Evolutionary conservation across 1,139 yeast species (phyloP).

Genomic region (Pichia inconspicua): DNA sequence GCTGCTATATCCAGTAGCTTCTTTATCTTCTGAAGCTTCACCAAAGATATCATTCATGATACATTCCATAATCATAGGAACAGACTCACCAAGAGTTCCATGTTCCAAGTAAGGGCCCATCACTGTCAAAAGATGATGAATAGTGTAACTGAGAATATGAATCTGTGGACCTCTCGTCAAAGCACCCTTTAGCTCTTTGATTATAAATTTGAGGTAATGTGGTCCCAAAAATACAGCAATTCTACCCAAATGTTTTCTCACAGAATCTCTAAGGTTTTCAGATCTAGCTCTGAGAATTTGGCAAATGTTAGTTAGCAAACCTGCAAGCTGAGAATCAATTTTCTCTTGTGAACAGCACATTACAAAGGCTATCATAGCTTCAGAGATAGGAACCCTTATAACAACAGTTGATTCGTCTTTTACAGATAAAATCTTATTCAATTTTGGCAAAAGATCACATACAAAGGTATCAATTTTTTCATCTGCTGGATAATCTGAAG

Average conservation of each 20-base stretch:
- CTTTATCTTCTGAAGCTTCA: slow-evolving; percentile 88
- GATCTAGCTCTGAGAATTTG: slow-evolving; percentile 82
- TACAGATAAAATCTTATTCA: slow-evolving; percentile 50
- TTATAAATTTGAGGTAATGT: slow-evolving; percentile 60
- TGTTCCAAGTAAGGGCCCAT: slow-evolving; percentile 41
- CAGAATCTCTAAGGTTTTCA: slow-evolving; percentile 82
- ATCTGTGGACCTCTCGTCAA: slow-evolving; percentile 86
- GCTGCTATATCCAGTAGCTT: slow-evolving; percentile 82
- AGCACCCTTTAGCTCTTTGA: slow-evolving; percentile 72
- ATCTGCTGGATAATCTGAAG: slow-evolving; percentile 28
- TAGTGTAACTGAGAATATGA: slow-evolving; percentile 85
- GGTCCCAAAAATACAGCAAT: slow-evolving; percentile 65
- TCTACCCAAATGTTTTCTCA: slow-evolving; percentile 67
- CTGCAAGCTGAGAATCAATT: slow-evolving; percentile 61
- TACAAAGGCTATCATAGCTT: slow-evolving; percentile 68
- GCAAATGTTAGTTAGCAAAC: slow-evolving; percentile 73
- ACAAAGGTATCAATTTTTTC: slow-evolving; percentile 48
- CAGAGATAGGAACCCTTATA: slow-evolving; percentile 70
- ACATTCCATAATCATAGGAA: slow-evolving; percentile 53
- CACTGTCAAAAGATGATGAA: slow-evolving; percentile 61
- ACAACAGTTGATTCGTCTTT: slow-evolving; percentile 76
- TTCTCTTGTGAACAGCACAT: slow-evolving; percentile 54
- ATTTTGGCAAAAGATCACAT: slow-evolving; percentile 53
- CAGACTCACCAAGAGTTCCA: slow-evolving; percentile 73
- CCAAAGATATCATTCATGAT: slow-evolving; percentile 94